phyloP scores from a whole-genome alignment of 1,284 basidiomycete species.

The Cryptococcus sp. region DNA sequence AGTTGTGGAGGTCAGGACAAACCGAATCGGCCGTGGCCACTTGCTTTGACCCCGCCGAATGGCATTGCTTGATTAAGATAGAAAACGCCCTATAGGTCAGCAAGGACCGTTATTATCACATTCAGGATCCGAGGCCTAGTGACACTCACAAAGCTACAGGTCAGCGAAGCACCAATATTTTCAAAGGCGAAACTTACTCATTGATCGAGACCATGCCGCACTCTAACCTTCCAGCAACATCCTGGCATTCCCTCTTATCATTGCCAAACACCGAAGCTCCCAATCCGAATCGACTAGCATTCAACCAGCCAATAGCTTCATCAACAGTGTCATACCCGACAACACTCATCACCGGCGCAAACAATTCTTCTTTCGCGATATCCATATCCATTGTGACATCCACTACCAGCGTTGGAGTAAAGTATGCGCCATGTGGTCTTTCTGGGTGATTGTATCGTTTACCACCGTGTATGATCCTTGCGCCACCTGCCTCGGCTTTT shows the following conservation, averaged over 20 bases:
- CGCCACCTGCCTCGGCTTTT: conserved; percentile 69
- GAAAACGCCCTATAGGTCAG: conserved; percentile 60
- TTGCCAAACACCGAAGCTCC: conserved; percentile 93
- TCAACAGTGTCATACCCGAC: conserved; percentile 75
- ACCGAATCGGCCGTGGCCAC: conserved; percentile 88
- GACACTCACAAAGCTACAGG: conserved; percentile 16
- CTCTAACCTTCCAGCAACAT: conserved; percentile 71
- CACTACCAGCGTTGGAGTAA: conserved; percentile 79
- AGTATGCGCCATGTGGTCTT: conserved; percentile 69
- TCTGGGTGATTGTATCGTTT: conserved; percentile 61
- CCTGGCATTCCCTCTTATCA: conserved; percentile 65
- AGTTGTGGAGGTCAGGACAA: conserved; percentile 19
- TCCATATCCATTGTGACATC: conserved; percentile 70
- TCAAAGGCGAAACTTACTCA: conserved; percentile 72
- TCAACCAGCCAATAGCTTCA: conserved; percentile 79
- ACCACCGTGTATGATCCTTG: conserved; percentile 65
- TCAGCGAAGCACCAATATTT: too few species aligned
- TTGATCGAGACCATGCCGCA: conserved; percentile 98
- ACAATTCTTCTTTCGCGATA: conserved; percentile 79
- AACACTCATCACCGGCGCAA: conserved; percentile 80
- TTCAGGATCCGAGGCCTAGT: neutral
- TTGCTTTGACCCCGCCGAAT: conserved; percentile 85
- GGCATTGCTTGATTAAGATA: conserved; percentile 88
- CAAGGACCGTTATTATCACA: neutral
- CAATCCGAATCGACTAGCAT: conserved; percentile 81